Evolutionary conservation across 495 filamentous ascomycete genomes (phyloP).

Genomic region (Friedmanniomyces simplex): DNA sequence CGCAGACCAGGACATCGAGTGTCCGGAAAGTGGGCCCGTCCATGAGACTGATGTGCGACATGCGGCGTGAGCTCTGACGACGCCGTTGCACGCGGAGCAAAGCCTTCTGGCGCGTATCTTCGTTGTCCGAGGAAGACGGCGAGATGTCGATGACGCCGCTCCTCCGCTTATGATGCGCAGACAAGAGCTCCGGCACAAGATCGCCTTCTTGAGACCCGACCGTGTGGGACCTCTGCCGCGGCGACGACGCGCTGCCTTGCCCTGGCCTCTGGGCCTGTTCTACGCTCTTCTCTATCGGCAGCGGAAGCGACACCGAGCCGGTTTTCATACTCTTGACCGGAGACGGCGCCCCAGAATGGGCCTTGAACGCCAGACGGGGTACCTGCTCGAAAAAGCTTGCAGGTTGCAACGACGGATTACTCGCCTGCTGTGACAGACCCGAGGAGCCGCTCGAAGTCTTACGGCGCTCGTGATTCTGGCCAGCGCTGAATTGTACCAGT

Average conservation of each 20-base stretch:
- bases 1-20: constrained; percentile 88
- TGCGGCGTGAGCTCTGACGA: constrained; percentile 78
- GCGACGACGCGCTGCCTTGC: constrained; percentile 32
- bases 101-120: constrained; percentile 82
- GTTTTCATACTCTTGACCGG: constrained; percentile 64
- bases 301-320: constrained; percentile 9
- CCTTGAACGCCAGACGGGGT: constrained; percentile 39
- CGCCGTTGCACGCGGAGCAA: constrained; percentile 87
- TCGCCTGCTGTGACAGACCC: constrained; percentile 67
- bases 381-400: constrained; percentile 57
- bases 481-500: constrained; percentile 82
- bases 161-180: constrained; percentile 74
- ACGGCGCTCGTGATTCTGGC: constrained; percentile 57
- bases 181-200: constrained; percentile 56
- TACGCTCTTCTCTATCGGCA: background rate
- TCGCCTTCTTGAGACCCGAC: constrained; percentile 92
- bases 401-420: constrained; percentile 55
- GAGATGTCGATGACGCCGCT: constrained; percentile 95
- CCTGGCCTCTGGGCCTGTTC: background rate
- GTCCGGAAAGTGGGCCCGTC: constrained; percentile 83
- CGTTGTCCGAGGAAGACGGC: constrained; percentile 94
- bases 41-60: constrained; percentile 75
- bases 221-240: constrained; percentile 76
- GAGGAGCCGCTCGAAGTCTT: constrained; percentile 86
- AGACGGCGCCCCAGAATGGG: constrained; percentile 30